A percentile compares a stretch with the other conserved stretches of the same genome.
Evolutionary conservation across 83 land plant genomes (phyloP).

Genomic region (Thuja plicata): DNA sequence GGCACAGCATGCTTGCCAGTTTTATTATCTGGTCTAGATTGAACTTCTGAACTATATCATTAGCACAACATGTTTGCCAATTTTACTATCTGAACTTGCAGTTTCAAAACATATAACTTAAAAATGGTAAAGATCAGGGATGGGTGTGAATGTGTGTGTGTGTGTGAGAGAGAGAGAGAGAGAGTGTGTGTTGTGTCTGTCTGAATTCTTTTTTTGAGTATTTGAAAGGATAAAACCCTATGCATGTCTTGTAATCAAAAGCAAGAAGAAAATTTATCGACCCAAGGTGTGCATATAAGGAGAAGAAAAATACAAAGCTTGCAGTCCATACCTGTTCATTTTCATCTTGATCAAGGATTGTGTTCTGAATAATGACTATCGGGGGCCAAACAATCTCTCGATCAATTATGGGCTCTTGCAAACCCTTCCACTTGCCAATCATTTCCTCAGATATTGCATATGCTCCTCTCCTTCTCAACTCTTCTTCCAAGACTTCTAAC

Average conservation of each 20-base stretch:
- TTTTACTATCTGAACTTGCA: neutral
- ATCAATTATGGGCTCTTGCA: constrained; percentile 28
- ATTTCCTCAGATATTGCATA: constrained; percentile 37
- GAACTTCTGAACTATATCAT: neutral
- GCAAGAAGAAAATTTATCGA: neutral
- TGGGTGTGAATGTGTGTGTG: neutral
- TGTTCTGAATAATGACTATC: constrained; percentile 70
- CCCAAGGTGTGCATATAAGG: neutral
- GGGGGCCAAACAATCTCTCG: constrained; percentile 80
- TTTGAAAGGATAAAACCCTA: neutral
- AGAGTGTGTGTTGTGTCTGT: too few species aligned
- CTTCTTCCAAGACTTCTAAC: constrained; percentile 59
- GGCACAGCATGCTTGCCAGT: neutral
- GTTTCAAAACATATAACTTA: neutral
- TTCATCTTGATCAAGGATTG: constrained; percentile 48
- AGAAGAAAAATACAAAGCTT: neutral
- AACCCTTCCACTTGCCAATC: constrained; percentile 69
- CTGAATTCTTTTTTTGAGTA: neutral
- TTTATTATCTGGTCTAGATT: neutral
- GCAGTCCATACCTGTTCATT: constrained; percentile 53
- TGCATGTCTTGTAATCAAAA: neutral
- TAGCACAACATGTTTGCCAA: neutral
- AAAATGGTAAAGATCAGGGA: too few species aligned
- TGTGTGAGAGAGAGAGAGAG: neutral
- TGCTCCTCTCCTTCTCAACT: constrained; percentile 49